Percentiles rank a stretch among this genome's conserved stretches.
Conservation (phyloP, 306 rosid species). For the Phaseolus lunatus region DNA sequence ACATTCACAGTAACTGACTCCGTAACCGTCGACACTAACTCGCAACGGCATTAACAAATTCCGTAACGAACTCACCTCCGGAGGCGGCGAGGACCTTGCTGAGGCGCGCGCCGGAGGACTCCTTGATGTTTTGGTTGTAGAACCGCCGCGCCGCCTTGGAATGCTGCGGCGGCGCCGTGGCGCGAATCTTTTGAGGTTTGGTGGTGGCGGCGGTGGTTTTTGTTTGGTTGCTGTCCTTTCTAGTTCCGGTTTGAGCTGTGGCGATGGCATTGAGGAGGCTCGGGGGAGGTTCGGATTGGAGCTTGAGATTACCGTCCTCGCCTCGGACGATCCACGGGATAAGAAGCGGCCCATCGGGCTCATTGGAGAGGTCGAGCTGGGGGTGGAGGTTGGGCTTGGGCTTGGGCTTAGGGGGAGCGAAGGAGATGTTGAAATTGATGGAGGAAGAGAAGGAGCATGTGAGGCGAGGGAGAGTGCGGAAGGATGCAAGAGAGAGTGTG, state of each 20-base stretch:
- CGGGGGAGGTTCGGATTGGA: slow-evolving; percentile 72
- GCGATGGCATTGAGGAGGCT: slow-evolving; percentile 59
- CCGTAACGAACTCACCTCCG: slow-evolving; percentile 66
- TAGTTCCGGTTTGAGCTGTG: slow-evolving; percentile 56
- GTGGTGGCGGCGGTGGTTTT: neutral
- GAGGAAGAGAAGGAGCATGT: slow-evolving; percentile 61
- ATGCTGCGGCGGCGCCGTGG: slow-evolving; percentile 56
- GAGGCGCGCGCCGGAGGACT: slow-evolving; percentile 66
- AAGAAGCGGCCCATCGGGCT: slow-evolving; percentile 59
- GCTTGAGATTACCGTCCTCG: slow-evolving; percentile 77
- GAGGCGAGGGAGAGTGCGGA: slow-evolving; percentile 68
- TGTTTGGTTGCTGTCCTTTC: slow-evolving; percentile 43
- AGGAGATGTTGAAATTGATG: slow-evolving; percentile 78
- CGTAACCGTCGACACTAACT: neutral
- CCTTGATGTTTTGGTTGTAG: slow-evolving; percentile 75
- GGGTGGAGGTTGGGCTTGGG: slow-evolving; percentile 57
- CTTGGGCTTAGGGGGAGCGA: slow-evolving; percentile 72
- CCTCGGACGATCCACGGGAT: slow-evolving; percentile 94
- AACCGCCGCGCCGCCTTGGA: slow-evolving; percentile 91
- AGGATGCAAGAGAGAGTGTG: slow-evolving; percentile 35
- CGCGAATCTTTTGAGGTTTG: slow-evolving; percentile 8
- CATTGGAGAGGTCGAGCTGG: slow-evolving; percentile 41
- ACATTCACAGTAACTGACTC: neutral
- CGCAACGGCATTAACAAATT: neutral
- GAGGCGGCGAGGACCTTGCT: slow-evolving; percentile 95